Conservation (phyloP, 345 rosid genomes). For the Syzygium aqueum region DNA sequence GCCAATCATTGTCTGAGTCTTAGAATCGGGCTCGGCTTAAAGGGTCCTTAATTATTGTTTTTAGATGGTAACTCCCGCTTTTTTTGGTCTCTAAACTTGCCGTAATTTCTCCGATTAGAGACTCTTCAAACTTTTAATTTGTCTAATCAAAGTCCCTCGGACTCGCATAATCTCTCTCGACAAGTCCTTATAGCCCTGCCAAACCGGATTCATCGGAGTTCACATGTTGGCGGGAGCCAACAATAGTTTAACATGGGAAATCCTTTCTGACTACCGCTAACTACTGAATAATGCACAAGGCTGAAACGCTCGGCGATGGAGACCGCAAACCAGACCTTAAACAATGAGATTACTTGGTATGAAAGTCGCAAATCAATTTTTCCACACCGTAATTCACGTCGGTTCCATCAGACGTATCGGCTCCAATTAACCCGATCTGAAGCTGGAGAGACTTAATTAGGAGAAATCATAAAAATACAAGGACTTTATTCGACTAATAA, state of each 20-base stretch:
- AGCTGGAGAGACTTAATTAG: neutral
- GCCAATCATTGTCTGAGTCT: neutral
- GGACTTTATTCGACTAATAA: neutral
- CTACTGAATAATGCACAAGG: neutral
- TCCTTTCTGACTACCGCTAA: neutral
- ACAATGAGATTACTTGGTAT: rapidly evolving
- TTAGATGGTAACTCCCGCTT: neutral
- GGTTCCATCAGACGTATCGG: neutral
- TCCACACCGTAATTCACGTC: neutral
- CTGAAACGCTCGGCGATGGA: neutral
- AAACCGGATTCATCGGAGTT: neutral
- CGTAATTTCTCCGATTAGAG: neutral
- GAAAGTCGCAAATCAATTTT: neutral
- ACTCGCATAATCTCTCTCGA: neutral
- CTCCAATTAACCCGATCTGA: neutral
- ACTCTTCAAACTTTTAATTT: neutral
- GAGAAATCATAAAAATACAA: rapidly evolving
- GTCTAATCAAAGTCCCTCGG: neutral
- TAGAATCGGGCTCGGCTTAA: neutral
- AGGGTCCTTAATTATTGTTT: neutral
- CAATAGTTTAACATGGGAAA: neutral
- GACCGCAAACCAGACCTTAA: neutral
- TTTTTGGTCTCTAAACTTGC: neutral
- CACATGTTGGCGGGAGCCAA: too few relatives aligned
- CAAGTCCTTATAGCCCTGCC: neutral